Percentiles rank a stretch among this genome's conserved stretches.
Evolutionary conservation across 140 eudicot genomes (phyloP).

Genomic region (Cichorium intybus): DNA sequence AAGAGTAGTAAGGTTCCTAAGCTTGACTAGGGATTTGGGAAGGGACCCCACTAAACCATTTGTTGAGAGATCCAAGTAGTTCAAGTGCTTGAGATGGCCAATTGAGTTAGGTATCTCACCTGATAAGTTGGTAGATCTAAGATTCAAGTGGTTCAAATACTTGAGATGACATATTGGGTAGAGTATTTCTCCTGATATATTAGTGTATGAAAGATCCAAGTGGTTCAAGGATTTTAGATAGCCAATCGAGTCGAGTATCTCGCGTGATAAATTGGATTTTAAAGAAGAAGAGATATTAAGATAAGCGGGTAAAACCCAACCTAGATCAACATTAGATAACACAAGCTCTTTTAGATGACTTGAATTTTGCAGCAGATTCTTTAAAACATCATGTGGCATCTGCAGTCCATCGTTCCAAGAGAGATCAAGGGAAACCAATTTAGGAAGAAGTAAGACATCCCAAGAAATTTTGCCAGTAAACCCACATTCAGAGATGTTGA

Average conservation of each 20-base stretch:
- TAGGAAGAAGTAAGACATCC: conserved; percentile 2
- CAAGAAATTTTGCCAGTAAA: conserved; percentile 23
- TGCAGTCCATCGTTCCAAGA: neutral
- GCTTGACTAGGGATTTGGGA: neutral
- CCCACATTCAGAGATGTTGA: conserved; percentile 19
- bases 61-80: too few species aligned
- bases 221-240: neutral
- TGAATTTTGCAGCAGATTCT: neutral
- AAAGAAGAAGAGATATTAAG: neutral
- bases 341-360: neutral
- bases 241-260: neutral
- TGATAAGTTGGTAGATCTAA: too few species aligned
- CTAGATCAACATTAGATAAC: neutral
- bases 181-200: too few species aligned
- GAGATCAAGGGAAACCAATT: conserved; percentile 36
- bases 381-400: neutral
- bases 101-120: too few species aligned
- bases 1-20: neutral
- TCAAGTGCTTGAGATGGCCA: too few species aligned
- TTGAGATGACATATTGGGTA: neutral
- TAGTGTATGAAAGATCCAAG: too few species aligned
- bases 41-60: neutral
- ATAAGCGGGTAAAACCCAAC: neutral
- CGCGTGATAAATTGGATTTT: neutral
- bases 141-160: neutral